Evolutionary conservation across 2,329 filamentous ascomycete genomes (phyloP).

Genomic region (Exophiala viscosa): DNA sequence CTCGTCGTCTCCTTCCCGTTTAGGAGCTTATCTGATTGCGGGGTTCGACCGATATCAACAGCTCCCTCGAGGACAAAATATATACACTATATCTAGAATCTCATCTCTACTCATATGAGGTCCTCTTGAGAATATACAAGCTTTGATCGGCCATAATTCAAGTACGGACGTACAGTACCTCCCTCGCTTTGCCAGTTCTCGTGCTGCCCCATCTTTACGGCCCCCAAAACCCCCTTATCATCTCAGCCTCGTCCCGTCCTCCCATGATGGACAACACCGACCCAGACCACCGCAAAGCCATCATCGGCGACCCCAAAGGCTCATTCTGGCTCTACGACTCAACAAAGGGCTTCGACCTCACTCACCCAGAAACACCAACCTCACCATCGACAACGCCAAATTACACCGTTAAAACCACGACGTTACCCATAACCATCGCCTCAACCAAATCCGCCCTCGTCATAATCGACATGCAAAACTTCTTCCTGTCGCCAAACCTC

Average conservation of each 20-base stretch:
- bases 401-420: conserved; percentile 30
- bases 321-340: conserved; percentile 45
- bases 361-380: conserved; percentile 36
- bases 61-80: neutral
- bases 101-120: too few relatives aligned
- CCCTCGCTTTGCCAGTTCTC: too few relatives aligned
- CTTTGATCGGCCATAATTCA: neutral
- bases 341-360: conserved; percentile 45
- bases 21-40: conserved; percentile 1
- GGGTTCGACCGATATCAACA: neutral
- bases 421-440: conserved; percentile 36
- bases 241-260: conserved; percentile 13
- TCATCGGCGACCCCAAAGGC: conserved; percentile 41
- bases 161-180: neutral
- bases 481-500: conserved; percentile 46
- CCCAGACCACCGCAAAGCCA: conserved; percentile 31
- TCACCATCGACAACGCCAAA: conserved; percentile 20
- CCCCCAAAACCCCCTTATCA: conserved; percentile 3
- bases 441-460: conserved; percentile 46
- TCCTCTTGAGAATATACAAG: neutral
- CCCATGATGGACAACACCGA: conserved; percentile 21
- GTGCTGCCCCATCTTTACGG: neutral
- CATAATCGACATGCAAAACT: conserved; percentile 54
- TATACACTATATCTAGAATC: neutral
- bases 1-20: neutral